Evolutionary conservation across 2,329 filamentous ascomycete genomes (phyloP).

Genomic region (Pezicula radicicola): DNA sequence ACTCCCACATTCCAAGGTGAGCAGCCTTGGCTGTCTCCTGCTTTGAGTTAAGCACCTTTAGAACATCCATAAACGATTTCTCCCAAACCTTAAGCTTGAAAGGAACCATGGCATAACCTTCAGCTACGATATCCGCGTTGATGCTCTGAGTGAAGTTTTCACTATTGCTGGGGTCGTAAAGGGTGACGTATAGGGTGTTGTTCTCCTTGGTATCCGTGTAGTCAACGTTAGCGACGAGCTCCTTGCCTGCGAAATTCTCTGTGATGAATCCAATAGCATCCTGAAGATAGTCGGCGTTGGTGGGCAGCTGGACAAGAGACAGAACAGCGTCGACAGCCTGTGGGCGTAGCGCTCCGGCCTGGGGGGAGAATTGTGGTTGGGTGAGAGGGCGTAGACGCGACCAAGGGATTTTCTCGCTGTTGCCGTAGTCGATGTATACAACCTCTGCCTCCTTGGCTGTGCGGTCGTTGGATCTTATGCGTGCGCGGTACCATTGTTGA

Average conservation of each 20-base stretch:
- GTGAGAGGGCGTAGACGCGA: conserved; percentile 76
- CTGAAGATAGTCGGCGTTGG: conserved; percentile 73
- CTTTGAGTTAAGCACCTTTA: conserved; percentile 69
- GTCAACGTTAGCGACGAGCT: conserved; percentile 89
- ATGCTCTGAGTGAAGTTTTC: conserved; percentile 71
- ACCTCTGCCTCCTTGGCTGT: conserved; percentile 86
- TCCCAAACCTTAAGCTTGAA: conserved; percentile 93
- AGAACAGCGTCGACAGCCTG: conserved; percentile 87
- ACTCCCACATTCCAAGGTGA: conserved; percentile 93
- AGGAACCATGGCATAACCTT: conserved; percentile 87
- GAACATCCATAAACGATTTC: conserved; percentile 67
- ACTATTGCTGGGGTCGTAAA: conserved; percentile 73
- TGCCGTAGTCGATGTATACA: conserved; percentile 94
- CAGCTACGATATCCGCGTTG: conserved; percentile 81
- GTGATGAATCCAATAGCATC: conserved; percentile 77
- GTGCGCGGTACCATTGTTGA: conserved; percentile 90
- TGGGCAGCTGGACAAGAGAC: conserved; percentile 86
- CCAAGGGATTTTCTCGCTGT: conserved; percentile 88
- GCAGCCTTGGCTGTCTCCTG: conserved; percentile 77
- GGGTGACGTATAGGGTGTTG: conserved; percentile 78
- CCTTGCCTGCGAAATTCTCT: conserved; percentile 69
- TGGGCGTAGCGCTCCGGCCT: conserved; percentile 67
- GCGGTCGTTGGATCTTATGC: conserved; percentile 88
- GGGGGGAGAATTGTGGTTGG: conserved; percentile 72
- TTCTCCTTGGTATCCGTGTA: conserved; percentile 76